Evolutionary conservation across 2,329 filamentous ascomycete genomes (phyloP).

Genomic region (Ophiostoma quercus): DNA sequence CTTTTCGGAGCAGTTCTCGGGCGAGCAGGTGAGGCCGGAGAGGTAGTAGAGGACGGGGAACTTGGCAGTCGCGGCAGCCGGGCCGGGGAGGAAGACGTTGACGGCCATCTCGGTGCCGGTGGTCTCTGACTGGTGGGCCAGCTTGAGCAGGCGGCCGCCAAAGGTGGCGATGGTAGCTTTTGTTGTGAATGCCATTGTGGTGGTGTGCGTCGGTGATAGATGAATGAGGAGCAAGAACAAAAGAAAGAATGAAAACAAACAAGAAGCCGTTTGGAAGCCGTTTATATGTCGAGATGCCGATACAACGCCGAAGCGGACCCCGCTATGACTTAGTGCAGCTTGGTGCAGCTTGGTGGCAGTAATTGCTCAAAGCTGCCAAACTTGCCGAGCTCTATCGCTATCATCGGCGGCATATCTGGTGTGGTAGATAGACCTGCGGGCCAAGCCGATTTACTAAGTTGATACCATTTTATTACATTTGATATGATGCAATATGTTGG

Average conservation of each 20-base stretch:
- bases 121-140: constrained; percentile 72
- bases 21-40: constrained; percentile 89
- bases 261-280: not conserved
- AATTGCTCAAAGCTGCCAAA: constrained; percentile 11
- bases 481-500: too few species aligned
- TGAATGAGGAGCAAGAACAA: not conserved
- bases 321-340: constrained; percentile 14
- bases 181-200: constrained; percentile 74
- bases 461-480: not conserved
- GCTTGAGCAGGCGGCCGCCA: constrained; percentile 90
- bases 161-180: constrained; percentile 87
- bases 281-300: constrained; percentile 20
- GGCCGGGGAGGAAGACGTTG: constrained; percentile 83
- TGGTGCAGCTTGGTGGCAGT: not conserved
- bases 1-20: constrained; percentile 75
- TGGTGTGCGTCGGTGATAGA: not conserved
- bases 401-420: not conserved
- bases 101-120: constrained; percentile 87
- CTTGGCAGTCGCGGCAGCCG: constrained; percentile 45
- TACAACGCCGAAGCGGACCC: constrained; percentile 23
- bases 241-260: not conserved
- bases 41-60: constrained; percentile 89
- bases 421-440: not conserved
- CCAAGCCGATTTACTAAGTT: not conserved
- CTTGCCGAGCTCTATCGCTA: constrained; percentile 11